Evolutionary conservation across 805 yeast species (phyloP).

Genomic region (Nakazawaea holstii): DNA sequence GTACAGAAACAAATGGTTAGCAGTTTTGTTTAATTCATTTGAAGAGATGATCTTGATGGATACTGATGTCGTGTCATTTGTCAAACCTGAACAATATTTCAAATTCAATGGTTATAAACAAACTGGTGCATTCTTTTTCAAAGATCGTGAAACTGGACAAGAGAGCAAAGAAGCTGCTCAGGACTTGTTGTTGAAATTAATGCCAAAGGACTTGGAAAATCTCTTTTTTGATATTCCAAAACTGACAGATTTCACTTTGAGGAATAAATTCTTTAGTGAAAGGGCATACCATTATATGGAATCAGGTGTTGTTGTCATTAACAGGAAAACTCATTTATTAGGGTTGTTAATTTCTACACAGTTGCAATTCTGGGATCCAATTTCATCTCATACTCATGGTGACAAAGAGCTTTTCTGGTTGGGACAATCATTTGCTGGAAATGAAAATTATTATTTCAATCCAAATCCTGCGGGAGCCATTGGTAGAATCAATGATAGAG

Average conservation of each 20-base stretch:
- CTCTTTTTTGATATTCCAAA: slow-evolving; percentile 31
- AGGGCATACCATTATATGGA: slow-evolving; percentile 41
- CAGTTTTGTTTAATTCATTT: slow-evolving; percentile 52
- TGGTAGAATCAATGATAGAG: slow-evolving; percentile 29
- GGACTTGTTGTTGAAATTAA: slow-evolving; percentile 38
- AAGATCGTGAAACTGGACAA: slow-evolving; percentile 37
- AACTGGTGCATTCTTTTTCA: slow-evolving; percentile 40
- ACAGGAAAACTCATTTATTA: slow-evolving; percentile 43
- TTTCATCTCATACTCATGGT: slow-evolving; percentile 58
- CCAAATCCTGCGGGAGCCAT: slow-evolving; percentile 48
- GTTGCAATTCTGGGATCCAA: slow-evolving; percentile 37
- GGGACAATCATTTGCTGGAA: slow-evolving; percentile 54
- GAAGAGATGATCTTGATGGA: slow-evolving; percentile 51
- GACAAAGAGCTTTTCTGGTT: slow-evolving; percentile 79
- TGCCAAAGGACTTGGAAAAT: slow-evolving; percentile 38
- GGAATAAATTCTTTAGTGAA: slow-evolving; percentile 35
- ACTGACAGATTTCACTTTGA: slow-evolving; percentile 27
- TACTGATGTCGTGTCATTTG: slow-evolving; percentile 42
- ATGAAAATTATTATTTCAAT: slow-evolving; percentile 48
- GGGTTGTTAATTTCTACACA: slow-evolving; percentile 39
- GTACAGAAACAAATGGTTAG: slow-evolving; percentile 41
- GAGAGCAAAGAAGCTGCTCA: slow-evolving; percentile 26
- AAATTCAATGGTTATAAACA: slow-evolving; percentile 28
- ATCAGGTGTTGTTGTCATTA: slow-evolving; percentile 41
- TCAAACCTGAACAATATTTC: slow-evolving; percentile 31